These are phyloP conservation scores for Pythium dissimile DNA, from an alignment of 352 stramenopile species.

Conservation along the genomic window DNA sequence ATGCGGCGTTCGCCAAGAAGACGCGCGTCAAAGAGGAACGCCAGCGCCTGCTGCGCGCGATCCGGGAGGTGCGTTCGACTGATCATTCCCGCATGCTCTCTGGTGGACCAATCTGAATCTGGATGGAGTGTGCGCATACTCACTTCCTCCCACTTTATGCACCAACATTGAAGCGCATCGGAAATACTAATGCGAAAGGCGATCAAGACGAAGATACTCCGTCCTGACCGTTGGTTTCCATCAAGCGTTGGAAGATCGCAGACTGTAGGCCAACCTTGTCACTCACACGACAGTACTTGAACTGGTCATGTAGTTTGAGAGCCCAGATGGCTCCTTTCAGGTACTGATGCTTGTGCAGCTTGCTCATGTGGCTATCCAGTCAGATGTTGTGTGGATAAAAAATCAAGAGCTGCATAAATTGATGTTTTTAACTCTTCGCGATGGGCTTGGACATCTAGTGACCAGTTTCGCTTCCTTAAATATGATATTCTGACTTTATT, in stretches of 20 bases:
- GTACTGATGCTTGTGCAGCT: too few species aligned
- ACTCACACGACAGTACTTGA: not conserved
- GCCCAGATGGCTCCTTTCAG: not conserved
- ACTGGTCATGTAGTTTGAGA: not conserved
- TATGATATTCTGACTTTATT: not conserved
- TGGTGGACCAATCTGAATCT: too few species aligned
- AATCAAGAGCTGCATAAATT: not conserved
- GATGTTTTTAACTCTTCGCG: not conserved
- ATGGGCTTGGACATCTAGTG: too few species aligned
- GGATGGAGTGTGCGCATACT: too few species aligned
- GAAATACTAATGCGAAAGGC: not conserved
- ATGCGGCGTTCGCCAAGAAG: slow-evolving; percentile 41
- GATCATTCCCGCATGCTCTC: not conserved
- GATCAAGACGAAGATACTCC: not conserved
- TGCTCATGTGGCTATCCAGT: not conserved
- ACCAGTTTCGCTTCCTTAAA: not conserved
- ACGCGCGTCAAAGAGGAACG: slow-evolving; percentile 48
- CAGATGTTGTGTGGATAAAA: not conserved
- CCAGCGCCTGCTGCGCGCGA: slow-evolving; percentile 39
- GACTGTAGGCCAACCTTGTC: too few species aligned
- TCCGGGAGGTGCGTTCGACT: slow-evolving; percentile 61
- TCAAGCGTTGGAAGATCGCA: too few species aligned
- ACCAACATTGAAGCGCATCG: not conserved
- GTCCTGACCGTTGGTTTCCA: too few species aligned
- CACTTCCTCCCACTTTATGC: too few species aligned